Percentiles rank a stretch among this genome's conserved stretches.
phyloP scores from a whole-genome alignment of 345 rosid species.

The Populus davidiana region DNA sequence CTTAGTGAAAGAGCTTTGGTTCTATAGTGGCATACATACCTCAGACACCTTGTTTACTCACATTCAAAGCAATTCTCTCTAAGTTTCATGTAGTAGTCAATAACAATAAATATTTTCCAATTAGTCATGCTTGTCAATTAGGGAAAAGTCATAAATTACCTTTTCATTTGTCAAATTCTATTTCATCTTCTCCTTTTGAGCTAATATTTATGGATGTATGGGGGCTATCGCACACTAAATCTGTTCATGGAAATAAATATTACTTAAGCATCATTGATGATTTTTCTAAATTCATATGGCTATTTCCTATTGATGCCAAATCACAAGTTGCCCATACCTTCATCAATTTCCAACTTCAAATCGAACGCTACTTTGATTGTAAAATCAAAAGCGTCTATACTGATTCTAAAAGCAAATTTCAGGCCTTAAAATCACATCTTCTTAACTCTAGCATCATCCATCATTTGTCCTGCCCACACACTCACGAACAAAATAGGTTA shows the following conservation, averaged over 20 bases:
- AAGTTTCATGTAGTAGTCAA: too few relatives aligned
- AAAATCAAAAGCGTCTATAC: not conserved
- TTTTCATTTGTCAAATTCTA: too few relatives aligned
- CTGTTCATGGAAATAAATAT: not conserved
- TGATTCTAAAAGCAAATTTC: not conserved
- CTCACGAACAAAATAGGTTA: not conserved
- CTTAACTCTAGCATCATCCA: not conserved
- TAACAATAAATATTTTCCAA: too few relatives aligned
- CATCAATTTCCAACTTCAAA: not conserved
- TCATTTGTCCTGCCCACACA: not conserved
- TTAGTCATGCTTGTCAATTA: not conserved
- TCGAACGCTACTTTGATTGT: not conserved
- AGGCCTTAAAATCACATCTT: not conserved
- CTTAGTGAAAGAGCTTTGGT: not conserved
- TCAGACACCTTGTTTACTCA: too few relatives aligned
- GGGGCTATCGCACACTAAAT: not conserved
- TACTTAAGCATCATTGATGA: not conserved
- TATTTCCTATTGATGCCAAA: not conserved
- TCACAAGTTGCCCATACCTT: not conserved
- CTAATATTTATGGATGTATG: not conserved
- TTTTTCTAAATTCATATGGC: not conserved
- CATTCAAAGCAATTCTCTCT: too few relatives aligned
- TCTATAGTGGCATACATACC: not conserved
- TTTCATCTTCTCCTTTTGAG: not conserved
- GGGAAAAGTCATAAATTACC: too few relatives aligned